These are phyloP conservation scores for Mucor velutinosus DNA, from an alignment of 371 early-diverging fungal species.

Conservation along the genomic window DNA sequence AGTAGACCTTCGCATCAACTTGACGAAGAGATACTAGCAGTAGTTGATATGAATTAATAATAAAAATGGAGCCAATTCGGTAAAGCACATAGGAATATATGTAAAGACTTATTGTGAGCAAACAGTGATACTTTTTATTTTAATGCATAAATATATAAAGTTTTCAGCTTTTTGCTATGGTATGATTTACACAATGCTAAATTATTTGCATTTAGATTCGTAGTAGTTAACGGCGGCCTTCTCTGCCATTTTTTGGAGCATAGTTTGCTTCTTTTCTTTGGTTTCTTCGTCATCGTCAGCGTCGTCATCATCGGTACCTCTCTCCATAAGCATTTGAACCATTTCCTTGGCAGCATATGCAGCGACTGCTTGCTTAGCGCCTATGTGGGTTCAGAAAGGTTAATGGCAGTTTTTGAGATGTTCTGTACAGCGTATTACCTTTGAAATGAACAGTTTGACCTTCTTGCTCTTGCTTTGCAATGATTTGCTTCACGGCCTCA, in stretches of 20 bases:
- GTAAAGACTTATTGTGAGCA: too few species aligned
- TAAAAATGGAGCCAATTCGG: too few species aligned
- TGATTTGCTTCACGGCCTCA: conserved; percentile 55
- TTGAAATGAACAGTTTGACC: conserved; percentile 43
- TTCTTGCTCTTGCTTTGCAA: conserved; percentile 39
- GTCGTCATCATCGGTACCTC: conserved; percentile 30
- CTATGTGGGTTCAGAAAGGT: too few species aligned
- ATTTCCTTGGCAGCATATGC: conserved; percentile 51
- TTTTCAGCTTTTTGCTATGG: too few species aligned
- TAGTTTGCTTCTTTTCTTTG: conserved; percentile 24
- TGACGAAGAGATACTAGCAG: conserved; percentile 16
- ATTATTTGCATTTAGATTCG: conserved; percentile 17
- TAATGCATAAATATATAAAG: background rate
- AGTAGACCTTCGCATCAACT: background rate
- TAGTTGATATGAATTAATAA: background rate
- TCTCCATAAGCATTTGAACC: conserved; percentile 32
- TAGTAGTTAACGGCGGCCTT: conserved; percentile 31
- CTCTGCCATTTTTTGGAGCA: conserved; percentile 29
- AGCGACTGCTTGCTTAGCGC: conserved; percentile 58
- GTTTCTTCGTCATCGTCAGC: conserved; percentile 28
- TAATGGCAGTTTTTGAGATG: too few species aligned
- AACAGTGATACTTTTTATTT: background rate
- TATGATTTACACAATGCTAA: too few species aligned
- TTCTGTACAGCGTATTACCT: background rate
- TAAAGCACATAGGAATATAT: too few species aligned